phyloP scores from a whole-genome alignment of 495 filamentous ascomycete species.

The Podospora australis region DNA sequence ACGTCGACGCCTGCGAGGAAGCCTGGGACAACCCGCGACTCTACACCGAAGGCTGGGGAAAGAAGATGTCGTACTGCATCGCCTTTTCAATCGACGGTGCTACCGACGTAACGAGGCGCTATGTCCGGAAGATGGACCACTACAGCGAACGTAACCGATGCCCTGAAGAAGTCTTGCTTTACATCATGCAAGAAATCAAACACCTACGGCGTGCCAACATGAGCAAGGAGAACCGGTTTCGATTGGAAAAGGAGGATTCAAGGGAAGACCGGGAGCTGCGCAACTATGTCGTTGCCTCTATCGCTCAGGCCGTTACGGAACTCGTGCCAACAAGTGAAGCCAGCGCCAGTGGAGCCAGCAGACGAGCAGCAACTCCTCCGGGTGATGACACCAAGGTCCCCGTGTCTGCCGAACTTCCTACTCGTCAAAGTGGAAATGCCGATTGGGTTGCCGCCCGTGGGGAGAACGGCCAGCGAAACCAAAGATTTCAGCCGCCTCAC shows the following conservation, averaged over 20 bases:
- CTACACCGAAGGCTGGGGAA: slow-evolving; percentile 91
- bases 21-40: slow-evolving; percentile 91
- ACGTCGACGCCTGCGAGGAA: slow-evolving; percentile 92
- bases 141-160: slow-evolving; percentile 64
- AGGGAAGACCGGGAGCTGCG: slow-evolving; percentile 80
- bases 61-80: slow-evolving; percentile 93
- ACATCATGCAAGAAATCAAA: slow-evolving; percentile 85
- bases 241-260: slow-evolving; percentile 82
- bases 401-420: slow-evolving; percentile 40
- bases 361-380: slow-evolving; percentile 13
- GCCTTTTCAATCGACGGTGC: slow-evolving; percentile 95
- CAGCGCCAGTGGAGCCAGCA: slow-evolving; percentile 15
- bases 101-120: slow-evolving; percentile 91
- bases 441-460: slow-evolving; percentile 60
- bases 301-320: slow-evolving; percentile 52
- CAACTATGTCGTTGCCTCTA: slow-evolving; percentile 60
- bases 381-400: slow-evolving; percentile 45
- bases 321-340: slow-evolving; percentile 30
- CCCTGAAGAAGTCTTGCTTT: slow-evolving; percentile 83
- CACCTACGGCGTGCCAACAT: slow-evolving; percentile 70
- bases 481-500: slow-evolving; percentile 30
- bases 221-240: slow-evolving; percentile 70
- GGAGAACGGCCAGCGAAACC: slow-evolving; percentile 43
- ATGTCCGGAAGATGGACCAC: slow-evolving; percentile 75
- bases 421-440: slow-evolving; percentile 53